Conservation (phyloP, 2,329 filamentous ascomycete species). For the Chaetomium sp. region DNA sequence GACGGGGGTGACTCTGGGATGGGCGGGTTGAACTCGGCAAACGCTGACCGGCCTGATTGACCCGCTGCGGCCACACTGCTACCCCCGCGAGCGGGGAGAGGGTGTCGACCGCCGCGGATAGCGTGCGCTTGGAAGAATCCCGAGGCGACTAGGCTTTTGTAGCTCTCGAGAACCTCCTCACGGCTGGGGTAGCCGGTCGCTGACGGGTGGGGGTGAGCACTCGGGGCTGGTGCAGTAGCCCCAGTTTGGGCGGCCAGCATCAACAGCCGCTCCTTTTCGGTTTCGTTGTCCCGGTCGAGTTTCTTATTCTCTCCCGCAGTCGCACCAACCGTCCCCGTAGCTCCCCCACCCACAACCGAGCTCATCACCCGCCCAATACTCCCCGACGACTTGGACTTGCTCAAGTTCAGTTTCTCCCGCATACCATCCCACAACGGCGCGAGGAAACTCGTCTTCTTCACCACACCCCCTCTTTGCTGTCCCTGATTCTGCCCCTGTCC, state of each 20-base stretch:
- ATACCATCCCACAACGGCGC: conserved; percentile 31
- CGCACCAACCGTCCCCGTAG: not conserved
- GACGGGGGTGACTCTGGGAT: not conserved
- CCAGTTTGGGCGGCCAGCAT: not conserved
- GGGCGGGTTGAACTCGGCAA: conserved; percentile 6
- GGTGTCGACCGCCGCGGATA: conserved; percentile 50
- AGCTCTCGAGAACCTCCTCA: conserved; percentile 51
- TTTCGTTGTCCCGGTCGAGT: not conserved
- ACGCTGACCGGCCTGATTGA: not conserved
- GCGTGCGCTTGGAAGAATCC: conserved; percentile 55
- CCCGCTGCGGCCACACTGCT: too few relatives aligned
- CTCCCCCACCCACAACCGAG: conserved; percentile 6
- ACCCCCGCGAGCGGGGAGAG: conserved; percentile 6
- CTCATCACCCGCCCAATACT: conserved; percentile 16
- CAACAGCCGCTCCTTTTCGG: not conserved
- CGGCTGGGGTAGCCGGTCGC: conserved; percentile 30
- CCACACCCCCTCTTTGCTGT: conserved; percentile 6
- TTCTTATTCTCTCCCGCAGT: not conserved
- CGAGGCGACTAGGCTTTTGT: conserved; percentile 49
- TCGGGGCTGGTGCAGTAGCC: not conserved
- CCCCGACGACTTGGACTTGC: conserved; percentile 21
- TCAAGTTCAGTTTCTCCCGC: conserved; percentile 26
- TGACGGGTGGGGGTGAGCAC: conserved; percentile 6
- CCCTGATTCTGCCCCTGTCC: not conserved
- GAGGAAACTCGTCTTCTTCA: conserved; percentile 24